Evolutionary conservation across 768 basidiomycete genomes (phyloP), one percentile per base, ranked within the genome.

Genomic region (Termitomyces sp.): DNA sequence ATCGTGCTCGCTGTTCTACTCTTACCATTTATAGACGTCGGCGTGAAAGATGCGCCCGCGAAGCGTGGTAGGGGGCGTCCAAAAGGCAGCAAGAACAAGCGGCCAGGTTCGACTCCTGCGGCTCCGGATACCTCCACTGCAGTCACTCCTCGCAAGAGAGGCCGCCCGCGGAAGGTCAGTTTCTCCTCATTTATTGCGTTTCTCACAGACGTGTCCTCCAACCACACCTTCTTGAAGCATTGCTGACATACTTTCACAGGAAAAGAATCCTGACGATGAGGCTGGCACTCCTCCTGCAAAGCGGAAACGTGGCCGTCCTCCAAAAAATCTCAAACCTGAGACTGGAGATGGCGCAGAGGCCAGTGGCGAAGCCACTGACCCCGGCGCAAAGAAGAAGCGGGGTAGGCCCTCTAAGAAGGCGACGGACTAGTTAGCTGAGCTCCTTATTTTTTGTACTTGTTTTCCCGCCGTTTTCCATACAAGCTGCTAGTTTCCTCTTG

Each of bases 1-100:
- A 62, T 61, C 55, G 59, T 58, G 51, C 62, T 61, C 60, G 52
- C 68, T 58, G 58, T 66, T 65, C 61, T 55, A 56, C 53, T 59
- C 63, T 59, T 47, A 57, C 64, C 54, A 51, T 64, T 60, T 57
- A 57, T 66, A 73, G 76, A 74, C 67, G 69, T 74, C 59, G 67
- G 77, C 57, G 71, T 44, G 17, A 42, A 76, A 55, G 68, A 74
- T 57, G 64, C 72, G 44, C 77, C 81, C 41, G 63, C 67, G 59
- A 94, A 92, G 76, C 85, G 93, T 65, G 85, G 89, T 66, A 82
- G 94, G 46, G 94, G 94, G 53, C 84, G 94, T 62, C 94, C 94
- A 59, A 91, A 87, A 70, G 93, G 93, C 64, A 91, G 89, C 72
- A 94, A 90, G 76, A 82, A 84, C 71, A 78, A 84, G 76, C 80